Evolutionary conservation across 768 basidiomycete genomes (phyloP).

Genomic region (Saitozyma podzolica): DNA sequence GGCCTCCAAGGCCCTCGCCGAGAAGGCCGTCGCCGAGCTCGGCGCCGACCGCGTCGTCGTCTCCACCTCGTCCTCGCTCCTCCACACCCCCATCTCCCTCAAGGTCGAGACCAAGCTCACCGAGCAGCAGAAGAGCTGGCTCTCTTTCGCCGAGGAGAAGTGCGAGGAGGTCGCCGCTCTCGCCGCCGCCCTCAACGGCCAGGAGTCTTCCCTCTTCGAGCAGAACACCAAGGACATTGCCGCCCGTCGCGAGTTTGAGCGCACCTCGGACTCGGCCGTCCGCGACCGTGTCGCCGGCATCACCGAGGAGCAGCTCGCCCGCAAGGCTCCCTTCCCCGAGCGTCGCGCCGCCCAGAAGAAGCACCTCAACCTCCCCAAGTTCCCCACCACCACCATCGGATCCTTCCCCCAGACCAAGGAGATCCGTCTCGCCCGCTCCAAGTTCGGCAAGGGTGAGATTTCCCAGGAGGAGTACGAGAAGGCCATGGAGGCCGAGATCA

Average conservation of each 20-base stretch:
- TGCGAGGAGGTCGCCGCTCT: constrained; percentile 83
- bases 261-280: constrained; percentile 85
- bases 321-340: constrained; percentile 81
- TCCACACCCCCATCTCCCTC: constrained; percentile 96
- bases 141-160: constrained; percentile 98
- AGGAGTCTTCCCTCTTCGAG: constrained; percentile 77
- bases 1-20: constrained; percentile 74
- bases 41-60: constrained; percentile 81
- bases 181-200: constrained; percentile 79
- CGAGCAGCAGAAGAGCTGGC: constrained; percentile 89
- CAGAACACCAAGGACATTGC: constrained; percentile 86
- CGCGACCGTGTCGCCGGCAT: constrained; percentile 93
- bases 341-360: constrained; percentile 87
- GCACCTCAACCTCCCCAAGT: constrained; percentile 86
- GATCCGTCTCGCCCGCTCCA: constrained; percentile 94
- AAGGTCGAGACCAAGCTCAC: constrained; percentile 88
- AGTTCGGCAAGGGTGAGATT: constrained; percentile 87
- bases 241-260: constrained; percentile 92
- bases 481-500: constrained; percentile 98
- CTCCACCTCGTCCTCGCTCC: constrained; percentile 94
- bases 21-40: constrained; percentile 79
- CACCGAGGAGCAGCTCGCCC: constrained; percentile 78
- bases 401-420: constrained; percentile 99
- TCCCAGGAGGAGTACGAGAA: constrained; percentile 79
- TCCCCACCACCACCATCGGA: constrained; percentile 98